A percentile compares a stretch with the other conserved stretches of the same genome.
Conservation (phyloP, 2,329 filamentous ascomycete species). For the Bipolaris oryzae region DNA sequence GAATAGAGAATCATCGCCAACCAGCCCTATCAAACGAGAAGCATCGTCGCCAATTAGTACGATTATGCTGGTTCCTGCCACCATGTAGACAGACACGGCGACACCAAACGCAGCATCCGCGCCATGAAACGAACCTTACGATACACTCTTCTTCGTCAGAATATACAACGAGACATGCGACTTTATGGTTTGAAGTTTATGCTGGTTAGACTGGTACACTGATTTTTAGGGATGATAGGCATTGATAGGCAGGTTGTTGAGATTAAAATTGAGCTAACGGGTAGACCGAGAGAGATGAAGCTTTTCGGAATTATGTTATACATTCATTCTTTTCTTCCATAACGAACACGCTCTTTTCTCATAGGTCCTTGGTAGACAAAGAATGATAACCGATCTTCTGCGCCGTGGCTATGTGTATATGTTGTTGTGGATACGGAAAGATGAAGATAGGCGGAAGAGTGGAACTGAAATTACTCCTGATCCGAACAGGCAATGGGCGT, state of each 20-base stretch:
- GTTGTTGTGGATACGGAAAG: neutral
- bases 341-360: neutral
- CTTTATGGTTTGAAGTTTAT: neutral
- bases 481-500: conserved; percentile 25
- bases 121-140: neutral
- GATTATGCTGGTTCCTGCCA: neutral
- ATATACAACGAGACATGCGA: neutral
- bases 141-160: neutral
- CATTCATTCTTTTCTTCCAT: neutral
- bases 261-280: neutral
- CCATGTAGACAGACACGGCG: neutral
- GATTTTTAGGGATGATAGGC: neutral
- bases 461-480: conserved; percentile 11
- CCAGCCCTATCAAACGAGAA: neutral
- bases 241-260: neutral
- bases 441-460: neutral
- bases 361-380: neutral
- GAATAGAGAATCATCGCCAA: neutral
- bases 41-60: neutral
- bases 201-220: neutral
- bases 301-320: neutral
- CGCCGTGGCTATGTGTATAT: neutral
- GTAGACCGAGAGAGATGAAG: neutral
- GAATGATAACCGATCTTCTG: neutral
- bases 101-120: neutral